A percentile compares a stretch with the other conserved stretches of the same genome.
Conservation (phyloP, 306 rosid species). For the Bauhinia variegata region DNA sequence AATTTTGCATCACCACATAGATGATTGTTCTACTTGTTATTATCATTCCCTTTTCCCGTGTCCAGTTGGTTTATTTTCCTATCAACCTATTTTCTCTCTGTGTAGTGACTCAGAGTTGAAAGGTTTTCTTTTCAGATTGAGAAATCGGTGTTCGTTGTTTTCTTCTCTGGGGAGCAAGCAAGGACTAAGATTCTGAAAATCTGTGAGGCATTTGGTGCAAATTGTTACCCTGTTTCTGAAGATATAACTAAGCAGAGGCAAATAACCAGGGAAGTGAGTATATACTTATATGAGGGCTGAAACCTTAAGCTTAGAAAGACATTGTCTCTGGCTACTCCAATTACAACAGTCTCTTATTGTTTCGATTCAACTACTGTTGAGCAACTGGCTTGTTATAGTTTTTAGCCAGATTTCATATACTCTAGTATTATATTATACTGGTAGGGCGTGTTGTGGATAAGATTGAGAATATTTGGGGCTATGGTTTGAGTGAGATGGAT, state of each 20-base stretch:
- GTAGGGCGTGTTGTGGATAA: conserved; percentile 11
- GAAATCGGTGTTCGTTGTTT: conserved; percentile 90
- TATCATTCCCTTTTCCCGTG: conserved; percentile 28
- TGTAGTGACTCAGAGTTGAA: conserved; percentile 28
- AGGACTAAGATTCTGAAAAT: conserved; percentile 91
- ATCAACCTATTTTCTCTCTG: conserved; percentile 31
- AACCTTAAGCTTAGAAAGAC: conserved; percentile 35
- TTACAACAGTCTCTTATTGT: conserved; percentile 1
- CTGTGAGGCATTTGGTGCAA: conserved; percentile 97
- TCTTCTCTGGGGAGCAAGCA: conserved; percentile 97
- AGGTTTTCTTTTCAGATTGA: conserved; percentile 72
- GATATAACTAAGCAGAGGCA: conserved; percentile 88
- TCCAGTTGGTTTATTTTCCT: conserved; percentile 33
- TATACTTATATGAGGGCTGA: conserved; percentile 18
- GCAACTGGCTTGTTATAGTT: too few relatives aligned
- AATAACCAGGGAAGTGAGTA: conserved; percentile 89
- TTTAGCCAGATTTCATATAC: too few relatives aligned
- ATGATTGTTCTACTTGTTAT: conserved; percentile 24
- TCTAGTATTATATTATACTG: not conserved
- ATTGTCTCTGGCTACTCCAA: conserved; percentile 25
- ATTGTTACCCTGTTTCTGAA: conserved; percentile 97
- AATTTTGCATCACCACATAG: conserved; percentile 8
- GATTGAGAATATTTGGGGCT: conserved; percentile 24
- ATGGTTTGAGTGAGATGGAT: conserved; percentile 2
- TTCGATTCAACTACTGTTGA: too few relatives aligned